Conservation (phyloP, 106 monocot species). For the Hemerocallis citrina region DNA sequence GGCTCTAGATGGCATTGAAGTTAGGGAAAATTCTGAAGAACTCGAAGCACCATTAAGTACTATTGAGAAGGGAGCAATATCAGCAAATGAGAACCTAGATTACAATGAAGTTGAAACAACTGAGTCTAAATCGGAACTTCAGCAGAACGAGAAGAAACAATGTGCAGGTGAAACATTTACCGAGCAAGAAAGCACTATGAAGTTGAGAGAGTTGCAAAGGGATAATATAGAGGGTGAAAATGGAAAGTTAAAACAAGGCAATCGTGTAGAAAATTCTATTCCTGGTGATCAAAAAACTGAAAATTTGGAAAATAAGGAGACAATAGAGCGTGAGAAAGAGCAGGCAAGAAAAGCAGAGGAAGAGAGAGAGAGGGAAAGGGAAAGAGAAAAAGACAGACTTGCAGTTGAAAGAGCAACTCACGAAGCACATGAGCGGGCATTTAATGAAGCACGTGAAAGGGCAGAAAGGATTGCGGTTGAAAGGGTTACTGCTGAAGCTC, state of each 20-base stretch:
- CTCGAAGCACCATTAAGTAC: background rate
- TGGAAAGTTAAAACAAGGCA: slow-evolving; percentile 6
- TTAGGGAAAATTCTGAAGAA: slow-evolving; percentile 7
- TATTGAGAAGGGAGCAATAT: slow-evolving; percentile 18
- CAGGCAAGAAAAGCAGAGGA: slow-evolving; percentile 32
- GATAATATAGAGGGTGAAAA: background rate
- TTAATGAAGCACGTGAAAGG: slow-evolving; percentile 48
- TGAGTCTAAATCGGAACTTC: slow-evolving; percentile 13
- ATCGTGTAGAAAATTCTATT: slow-evolving; percentile 4
- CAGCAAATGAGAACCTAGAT: background rate
- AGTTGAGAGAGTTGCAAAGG: background rate
- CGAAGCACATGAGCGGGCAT: slow-evolving; percentile 55
- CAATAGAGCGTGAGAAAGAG: slow-evolving; percentile 22
- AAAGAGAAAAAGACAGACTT: slow-evolving; percentile 82
- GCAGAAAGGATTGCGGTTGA: slow-evolving; percentile 73
- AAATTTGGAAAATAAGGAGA: slow-evolving; percentile 20
- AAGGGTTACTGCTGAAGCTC: slow-evolving; percentile 64
- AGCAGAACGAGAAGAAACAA: slow-evolving; percentile 12
- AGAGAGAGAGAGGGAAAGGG: slow-evolving; percentile 69
- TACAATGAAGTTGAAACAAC: too few relatives aligned
- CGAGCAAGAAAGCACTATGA: slow-evolving; percentile 1
- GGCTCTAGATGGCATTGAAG: slow-evolving; percentile 1
- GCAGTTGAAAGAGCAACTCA: slow-evolving; percentile 65
- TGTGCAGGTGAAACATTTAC: background rate
- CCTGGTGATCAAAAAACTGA: slow-evolving; percentile 7